Base-by-base conservation (phyloP, 495 filamentous ascomycete genomes). In the Entonaema liquescens region DNA sequence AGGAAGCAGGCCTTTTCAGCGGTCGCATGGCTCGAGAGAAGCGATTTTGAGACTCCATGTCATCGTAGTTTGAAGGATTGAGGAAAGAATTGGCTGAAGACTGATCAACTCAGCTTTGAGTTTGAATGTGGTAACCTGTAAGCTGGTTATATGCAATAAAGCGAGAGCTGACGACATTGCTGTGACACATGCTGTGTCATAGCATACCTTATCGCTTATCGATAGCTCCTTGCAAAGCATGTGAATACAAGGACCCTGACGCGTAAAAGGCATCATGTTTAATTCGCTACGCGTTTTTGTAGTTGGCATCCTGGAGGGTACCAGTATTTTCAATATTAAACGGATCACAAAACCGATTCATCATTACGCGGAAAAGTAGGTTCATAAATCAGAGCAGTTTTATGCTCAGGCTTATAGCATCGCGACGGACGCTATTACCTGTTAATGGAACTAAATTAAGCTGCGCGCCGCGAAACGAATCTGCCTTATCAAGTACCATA, bases 1-100 rank as follows among this genome's bases (percentile, higher is more conserved):
- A 81, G 44, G 54, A 58, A 8, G 62, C 31, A 11, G 75, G 78
- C 4, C 77, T 68, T 33, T 60, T 36, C 29, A 78, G 80, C 60
- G 70, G 58, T 59, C 70, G 70, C 38, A 74, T 52, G 61, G 71
- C 65, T 28, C n/a, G 38, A 17, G 65, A 52, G n/a, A 63, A 26
- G 42, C 57, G 59, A 36, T 52, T 50, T 72, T 69, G 58, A 59
- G 75, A 64, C 1, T 74, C 75, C 75, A 77, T 77, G 25, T 54
- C 66, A 68, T 66, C 23, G 53, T 59, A 5, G 23, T 28, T 62
- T 3, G 40, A 47, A 9, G 54, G 56, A 53, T 35, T 11, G 28
- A 47, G 35, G 49, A 26, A 49, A 64, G 12, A 55, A 36, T 8
- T 13, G 11, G 42, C 19, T 29, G 36, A 53, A 40, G 42, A 31